phyloP scores from a whole-genome alignment of 2,329 filamentous ascomycete genomes.

The Stachybotrys elegans region DNA sequence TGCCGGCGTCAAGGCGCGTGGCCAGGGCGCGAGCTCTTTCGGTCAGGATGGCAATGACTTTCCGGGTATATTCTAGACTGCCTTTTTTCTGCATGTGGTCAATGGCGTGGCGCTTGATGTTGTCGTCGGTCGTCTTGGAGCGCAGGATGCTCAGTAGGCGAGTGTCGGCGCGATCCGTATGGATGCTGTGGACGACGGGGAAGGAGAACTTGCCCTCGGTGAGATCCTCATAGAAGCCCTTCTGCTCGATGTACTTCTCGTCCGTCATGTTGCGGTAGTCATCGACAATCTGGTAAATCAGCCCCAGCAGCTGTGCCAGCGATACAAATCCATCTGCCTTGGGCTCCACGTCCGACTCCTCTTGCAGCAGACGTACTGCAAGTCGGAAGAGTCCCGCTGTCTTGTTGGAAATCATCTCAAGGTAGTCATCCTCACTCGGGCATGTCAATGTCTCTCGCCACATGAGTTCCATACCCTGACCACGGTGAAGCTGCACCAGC shows the following conservation, averaged over 20 bases:
- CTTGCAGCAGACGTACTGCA: constrained; percentile 79
- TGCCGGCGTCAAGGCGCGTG: too few relatives aligned
- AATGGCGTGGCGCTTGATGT: constrained; percentile 81
- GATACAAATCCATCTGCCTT: too few relatives aligned
- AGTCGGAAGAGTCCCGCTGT: constrained; percentile 76
- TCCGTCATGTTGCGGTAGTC: constrained; percentile 79
- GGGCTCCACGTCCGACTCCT: constrained; percentile 50
- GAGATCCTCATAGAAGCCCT: constrained; percentile 84
- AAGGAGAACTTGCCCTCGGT: constrained; percentile 94
- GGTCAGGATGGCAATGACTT: too few relatives aligned
- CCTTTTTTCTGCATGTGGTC: constrained; percentile 75
- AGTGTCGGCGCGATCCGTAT: constrained; percentile 59
- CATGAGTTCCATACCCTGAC: constrained; percentile 81
- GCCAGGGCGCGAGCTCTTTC: too few relatives aligned
- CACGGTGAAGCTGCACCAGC: constrained; percentile 71
- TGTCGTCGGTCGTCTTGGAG: constrained; percentile 73
- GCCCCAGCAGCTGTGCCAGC: constrained; percentile 76
- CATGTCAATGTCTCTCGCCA: constrained; percentile 77
- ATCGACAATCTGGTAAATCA: constrained; percentile 78
- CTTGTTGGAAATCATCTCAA: constrained; percentile 82
- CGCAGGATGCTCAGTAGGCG: constrained; percentile 81
- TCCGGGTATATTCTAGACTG: too few relatives aligned
- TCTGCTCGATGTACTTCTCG: constrained; percentile 68
- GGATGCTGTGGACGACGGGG: constrained; percentile 83
- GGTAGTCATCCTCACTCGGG: constrained; percentile 74